phyloP scores from a whole-genome alignment of 129 eudicot genomes.

The Pseudognaphalium luteoalbum region DNA sequence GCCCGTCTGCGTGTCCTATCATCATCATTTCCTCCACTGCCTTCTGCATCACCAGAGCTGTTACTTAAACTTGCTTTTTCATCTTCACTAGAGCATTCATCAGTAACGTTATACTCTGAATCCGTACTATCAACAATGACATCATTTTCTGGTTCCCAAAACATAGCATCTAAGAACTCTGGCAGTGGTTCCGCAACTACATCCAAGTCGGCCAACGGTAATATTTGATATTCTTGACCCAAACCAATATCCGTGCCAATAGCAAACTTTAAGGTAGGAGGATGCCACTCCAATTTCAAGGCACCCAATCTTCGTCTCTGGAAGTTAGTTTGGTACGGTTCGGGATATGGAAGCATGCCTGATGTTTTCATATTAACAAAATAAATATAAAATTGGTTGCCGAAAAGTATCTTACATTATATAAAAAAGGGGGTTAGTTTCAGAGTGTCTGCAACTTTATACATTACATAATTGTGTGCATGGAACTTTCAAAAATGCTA shows the following conservation, averaged over 20 bases:
- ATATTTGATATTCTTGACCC: slow-evolving; percentile 76
- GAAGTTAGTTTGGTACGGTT: slow-evolving; percentile 87
- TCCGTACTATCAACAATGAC: slow-evolving; percentile 73
- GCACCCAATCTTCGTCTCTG: slow-evolving; percentile 93
- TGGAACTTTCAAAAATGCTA: too few species aligned
- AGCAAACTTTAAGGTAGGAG: slow-evolving; percentile 66
- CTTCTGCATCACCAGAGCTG: slow-evolving; percentile 53
- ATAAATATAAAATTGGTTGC: background rate
- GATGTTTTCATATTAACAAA: slow-evolving; percentile 20
- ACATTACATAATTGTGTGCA: too few species aligned
- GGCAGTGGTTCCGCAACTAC: slow-evolving; percentile 70
- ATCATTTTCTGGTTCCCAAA: slow-evolving; percentile 87
- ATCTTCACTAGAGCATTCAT: slow-evolving; percentile 62
- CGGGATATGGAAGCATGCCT: slow-evolving; percentile 97
- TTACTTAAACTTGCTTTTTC: slow-evolving; percentile 51
- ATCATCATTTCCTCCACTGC: slow-evolving; percentile 39
- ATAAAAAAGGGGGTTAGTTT: too few species aligned
- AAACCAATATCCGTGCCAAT: slow-evolving; percentile 80
- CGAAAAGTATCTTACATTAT: background rate
- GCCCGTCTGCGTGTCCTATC: slow-evolving; percentile 62
- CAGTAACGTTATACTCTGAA: slow-evolving; percentile 77
- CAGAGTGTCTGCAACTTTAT: too few species aligned
- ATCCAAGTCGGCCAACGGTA: slow-evolving; percentile 87
- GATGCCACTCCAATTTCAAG: slow-evolving; percentile 84
- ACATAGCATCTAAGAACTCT: slow-evolving; percentile 75